A percentile compares a stretch with the other conserved stretches of the same genome.
phyloP scores from a whole-genome alignment of 1,139 yeast genomes.

The Sugiyamaella xylanicola region DNA sequence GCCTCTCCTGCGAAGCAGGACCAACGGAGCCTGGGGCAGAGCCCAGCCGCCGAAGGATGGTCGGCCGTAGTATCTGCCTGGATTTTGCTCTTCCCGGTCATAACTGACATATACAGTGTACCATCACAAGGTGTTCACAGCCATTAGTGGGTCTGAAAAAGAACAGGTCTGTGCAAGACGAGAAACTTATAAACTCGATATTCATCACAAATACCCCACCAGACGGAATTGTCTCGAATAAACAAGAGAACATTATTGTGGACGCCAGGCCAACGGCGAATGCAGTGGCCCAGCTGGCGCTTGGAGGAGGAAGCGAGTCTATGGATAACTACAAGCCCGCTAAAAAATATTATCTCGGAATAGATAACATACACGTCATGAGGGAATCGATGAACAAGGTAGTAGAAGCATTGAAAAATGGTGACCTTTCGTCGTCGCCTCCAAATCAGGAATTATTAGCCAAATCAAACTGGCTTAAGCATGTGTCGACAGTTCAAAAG shows the following conservation, averaged over 20 bases:
- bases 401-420: constrained; percentile 62
- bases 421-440: constrained; percentile 58
- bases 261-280: constrained; percentile 92
- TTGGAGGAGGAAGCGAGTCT: constrained; percentile 95
- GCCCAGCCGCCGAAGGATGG: background rate
- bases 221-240: constrained; percentile 32
- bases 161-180: constrained; percentile 88
- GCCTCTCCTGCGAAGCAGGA: background rate
- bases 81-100: no score
- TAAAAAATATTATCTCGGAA: constrained; percentile 77
- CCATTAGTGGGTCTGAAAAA: constrained; percentile 92
- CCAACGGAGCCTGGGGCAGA: background rate
- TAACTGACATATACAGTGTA: constrained; percentile 44
- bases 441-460: constrained; percentile 51
- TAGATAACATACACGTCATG: constrained; percentile 95
- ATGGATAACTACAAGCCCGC: constrained; percentile 78
- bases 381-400: constrained; percentile 75
- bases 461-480: constrained; percentile 79
- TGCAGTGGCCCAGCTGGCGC: constrained; percentile 94
- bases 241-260: constrained; percentile 70
- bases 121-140: constrained; percentile 88
- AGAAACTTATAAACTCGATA: constrained; percentile 71
- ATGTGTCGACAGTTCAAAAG: constrained; percentile 66
- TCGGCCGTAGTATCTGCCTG: background rate
- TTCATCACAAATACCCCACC: constrained; percentile 47